Conservation (phyloP, 352 stramenopile genomes). For the Phytopythium cucurbitacearum region DNA sequence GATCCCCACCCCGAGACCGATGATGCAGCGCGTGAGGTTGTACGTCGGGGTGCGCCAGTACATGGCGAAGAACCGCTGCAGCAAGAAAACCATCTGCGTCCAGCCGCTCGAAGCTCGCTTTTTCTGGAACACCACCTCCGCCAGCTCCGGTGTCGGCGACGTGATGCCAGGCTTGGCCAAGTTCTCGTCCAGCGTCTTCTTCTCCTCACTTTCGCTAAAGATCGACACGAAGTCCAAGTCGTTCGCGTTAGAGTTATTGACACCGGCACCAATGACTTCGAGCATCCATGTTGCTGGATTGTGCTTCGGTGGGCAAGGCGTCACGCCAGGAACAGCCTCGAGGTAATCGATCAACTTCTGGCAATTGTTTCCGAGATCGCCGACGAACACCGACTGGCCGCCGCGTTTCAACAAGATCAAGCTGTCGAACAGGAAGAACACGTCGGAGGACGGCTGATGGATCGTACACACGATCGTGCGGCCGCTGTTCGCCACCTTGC, state of each 20-base stretch:
- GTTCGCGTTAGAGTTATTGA: conserved; percentile 10
- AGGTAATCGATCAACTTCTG: conserved; percentile 46
- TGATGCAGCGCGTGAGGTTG: conserved; percentile 51
- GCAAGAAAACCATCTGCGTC: conserved; percentile 13
- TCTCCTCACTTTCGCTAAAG: conserved; percentile 24
- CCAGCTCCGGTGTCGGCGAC: conserved; percentile 9
- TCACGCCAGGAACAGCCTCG: conserved; percentile 28
- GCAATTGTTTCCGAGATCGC: conserved; percentile 37
- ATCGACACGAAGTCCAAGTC: conserved; percentile 25
- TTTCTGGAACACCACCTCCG: conserved; percentile 20
- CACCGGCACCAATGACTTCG: conserved; percentile 24
- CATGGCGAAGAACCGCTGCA: conserved; percentile 17
- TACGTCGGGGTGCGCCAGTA: conserved; percentile 49
- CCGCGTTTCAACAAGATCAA: conserved; percentile 62
- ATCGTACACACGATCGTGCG: conserved; percentile 86
- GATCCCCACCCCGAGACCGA: conserved; percentile 49
- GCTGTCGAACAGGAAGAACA: conserved; percentile 84
- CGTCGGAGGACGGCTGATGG: conserved; percentile 83
- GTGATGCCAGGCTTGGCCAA: conserved; percentile 14
- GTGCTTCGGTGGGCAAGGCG: conserved; percentile 8
- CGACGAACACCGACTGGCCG: conserved; percentile 35
- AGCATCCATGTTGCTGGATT: conserved; percentile 22
- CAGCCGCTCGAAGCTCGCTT: conserved; percentile 18
- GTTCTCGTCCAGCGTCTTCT: conserved; percentile 9
- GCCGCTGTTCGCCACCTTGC: conserved; percentile 65